Percentiles rank a stretch among this genome's conserved stretches.
phyloP scores from a whole-genome alignment of 495 filamentous ascomycete genomes.

The Cercophora samala region DNA sequence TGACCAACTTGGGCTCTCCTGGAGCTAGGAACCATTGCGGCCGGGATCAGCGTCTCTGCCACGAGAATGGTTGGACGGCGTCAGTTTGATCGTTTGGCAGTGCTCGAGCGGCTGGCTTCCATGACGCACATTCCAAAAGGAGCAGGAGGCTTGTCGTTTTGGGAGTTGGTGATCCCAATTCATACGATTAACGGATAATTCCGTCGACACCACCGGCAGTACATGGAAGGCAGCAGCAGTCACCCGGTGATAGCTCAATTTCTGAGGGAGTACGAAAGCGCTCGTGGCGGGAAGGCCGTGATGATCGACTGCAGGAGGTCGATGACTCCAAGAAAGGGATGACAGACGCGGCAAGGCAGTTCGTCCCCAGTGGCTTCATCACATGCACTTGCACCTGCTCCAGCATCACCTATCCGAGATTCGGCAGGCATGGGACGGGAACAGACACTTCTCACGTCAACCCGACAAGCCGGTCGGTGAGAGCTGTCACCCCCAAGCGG shows the following conservation, averaged over 20 bases:
- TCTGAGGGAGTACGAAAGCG: background rate
- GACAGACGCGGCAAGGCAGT: background rate
- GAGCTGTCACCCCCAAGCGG: background rate
- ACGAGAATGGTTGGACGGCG: background rate
- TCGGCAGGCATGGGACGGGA: background rate
- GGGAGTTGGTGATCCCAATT: background rate
- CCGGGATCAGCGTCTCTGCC: background rate
- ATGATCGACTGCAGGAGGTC: background rate
- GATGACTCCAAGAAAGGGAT: background rate
- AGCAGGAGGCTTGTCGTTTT: background rate
- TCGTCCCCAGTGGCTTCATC: background rate
- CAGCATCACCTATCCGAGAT: background rate
- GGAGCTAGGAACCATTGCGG: background rate
- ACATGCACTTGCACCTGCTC: background rate
- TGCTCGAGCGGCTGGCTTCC: background rate
- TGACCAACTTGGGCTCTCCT: background rate
- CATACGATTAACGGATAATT: background rate
- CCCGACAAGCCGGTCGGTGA: background rate
- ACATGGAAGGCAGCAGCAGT: background rate
- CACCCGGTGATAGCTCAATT: background rate
- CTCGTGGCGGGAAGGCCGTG: background rate
- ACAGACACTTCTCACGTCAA: background rate
- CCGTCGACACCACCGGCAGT: background rate
- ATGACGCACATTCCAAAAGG: background rate
- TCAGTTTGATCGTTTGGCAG: background rate